Base-by-base conservation (phyloP, 139 green algal genomes). In the Ettlia oleoabundans region DNA sequence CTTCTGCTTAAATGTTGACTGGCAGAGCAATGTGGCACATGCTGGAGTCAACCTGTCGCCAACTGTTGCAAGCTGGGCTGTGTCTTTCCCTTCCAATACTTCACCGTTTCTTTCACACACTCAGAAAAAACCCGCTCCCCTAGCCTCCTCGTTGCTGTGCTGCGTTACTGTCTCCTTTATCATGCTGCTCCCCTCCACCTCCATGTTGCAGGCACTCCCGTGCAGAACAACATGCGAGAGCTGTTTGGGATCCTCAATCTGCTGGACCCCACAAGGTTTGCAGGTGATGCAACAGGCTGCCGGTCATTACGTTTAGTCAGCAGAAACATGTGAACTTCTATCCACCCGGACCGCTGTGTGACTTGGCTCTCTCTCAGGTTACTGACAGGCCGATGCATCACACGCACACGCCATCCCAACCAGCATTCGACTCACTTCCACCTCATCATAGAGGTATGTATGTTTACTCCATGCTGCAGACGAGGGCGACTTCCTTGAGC, bases 211-310 rank as follows among this genome's bases (percentile, higher is more conserved):
- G 80, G 80, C 51, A 85, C 80, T 0, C 80, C 80, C 0, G 80
- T 85, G 33, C 80, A 99, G 88, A 99, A 99, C 92, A 98, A 98
- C 91, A 94, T 97, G 81, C 81, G 84, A 2, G 95, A 98, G 84
- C 90, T 98, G 40, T 97, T 82, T 81, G 87, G 90, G 40, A 87
- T 98, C 51, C 84, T 98, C 33, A 94, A 94, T 42, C 67, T 98
- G 66, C 85, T 98, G 28, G 89, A 98, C 81, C 77, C 85, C 0
- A 75, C 89, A 30, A 73, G 79, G 62, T 94, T 83, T 41, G 43
- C 26, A 19, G 75, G 58, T 72, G 51, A 43, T 43, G 9, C 21
- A 22, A 15, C 47, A 58, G 47, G 47, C 47, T 58, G 47, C 47
- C 15, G 47, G 47, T 58, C 13, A 58, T 58, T 58, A 15, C 47